A percentile compares a stretch with the other conserved stretches of the same genome.
These are phyloP conservation scores for Alnus rubra DNA, from an alignment of 306 rosid genomes.

Conservation along the genomic window DNA sequence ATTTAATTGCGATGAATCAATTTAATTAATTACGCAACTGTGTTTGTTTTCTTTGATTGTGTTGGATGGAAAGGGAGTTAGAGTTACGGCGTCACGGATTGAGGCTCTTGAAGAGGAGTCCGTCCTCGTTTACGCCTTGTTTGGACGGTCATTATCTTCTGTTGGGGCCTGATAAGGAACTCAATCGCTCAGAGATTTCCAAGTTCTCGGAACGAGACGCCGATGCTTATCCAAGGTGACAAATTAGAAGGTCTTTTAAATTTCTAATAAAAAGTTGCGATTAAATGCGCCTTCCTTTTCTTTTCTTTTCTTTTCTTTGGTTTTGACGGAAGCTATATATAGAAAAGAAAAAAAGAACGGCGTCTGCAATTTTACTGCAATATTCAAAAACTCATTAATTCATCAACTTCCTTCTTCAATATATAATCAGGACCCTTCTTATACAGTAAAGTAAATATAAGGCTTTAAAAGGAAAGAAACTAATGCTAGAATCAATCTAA, in stretches of 20 bases:
- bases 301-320: not conserved
- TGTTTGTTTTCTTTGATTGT: not conserved
- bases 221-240: conserved; percentile 68
- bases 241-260: not conserved
- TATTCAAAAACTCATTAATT: too few relatives aligned
- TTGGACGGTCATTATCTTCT: conserved; percentile 88
- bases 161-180: conserved; percentile 63
- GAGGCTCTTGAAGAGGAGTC: conserved; percentile 78
- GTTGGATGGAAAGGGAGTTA: conserved; percentile 49
- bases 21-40: not conserved
- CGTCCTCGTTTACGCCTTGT: conserved; percentile 92
- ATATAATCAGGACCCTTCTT: too few relatives aligned
- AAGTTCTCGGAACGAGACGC: conserved; percentile 81
- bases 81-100: conserved; percentile 79
- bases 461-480: too few relatives aligned
- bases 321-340: too few relatives aligned
- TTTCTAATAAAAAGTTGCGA: not conserved
- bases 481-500: too few relatives aligned
- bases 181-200: conserved; percentile 75
- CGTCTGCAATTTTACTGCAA: too few relatives aligned
- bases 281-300: not conserved
- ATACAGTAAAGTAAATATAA: too few relatives aligned
- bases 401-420: too few relatives aligned
- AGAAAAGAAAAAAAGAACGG: too few relatives aligned
- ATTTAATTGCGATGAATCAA: too few relatives aligned